Conservation (phyloP, 371 early-diverging fungal species). For the Lichtheimia ornata region DNA sequence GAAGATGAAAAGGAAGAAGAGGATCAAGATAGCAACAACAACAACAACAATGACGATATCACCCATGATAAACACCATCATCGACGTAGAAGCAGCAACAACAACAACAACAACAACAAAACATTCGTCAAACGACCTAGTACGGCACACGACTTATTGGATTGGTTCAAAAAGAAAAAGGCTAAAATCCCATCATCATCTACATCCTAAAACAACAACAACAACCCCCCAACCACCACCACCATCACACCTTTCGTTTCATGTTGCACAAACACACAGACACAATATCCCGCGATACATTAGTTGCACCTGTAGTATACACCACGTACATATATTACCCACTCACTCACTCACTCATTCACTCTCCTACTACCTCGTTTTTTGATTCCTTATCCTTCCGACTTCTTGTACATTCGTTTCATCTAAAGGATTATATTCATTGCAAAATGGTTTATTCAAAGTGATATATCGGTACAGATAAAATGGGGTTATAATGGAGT, state of each 20-base stretch:
- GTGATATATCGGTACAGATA: neutral
- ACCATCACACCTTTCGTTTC: no score
- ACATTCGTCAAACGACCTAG: conserved; percentile 6
- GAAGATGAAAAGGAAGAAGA: conserved; percentile 19
- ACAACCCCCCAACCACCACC: neutral
- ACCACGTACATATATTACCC: no score
- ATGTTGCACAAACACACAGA: no score
- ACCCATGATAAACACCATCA: neutral
- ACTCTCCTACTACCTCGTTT: neutral
- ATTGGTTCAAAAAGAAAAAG: conserved; percentile 19
- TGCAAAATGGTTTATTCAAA: no score
- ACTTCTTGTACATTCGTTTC: no score
- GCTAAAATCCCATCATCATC: neutral
- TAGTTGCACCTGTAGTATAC: no score
- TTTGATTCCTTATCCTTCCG: neutral
- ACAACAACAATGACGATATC: neutral
- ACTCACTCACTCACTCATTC: neutral
- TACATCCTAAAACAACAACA: neutral
- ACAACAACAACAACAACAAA: neutral
- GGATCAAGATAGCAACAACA: neutral
- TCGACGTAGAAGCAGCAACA: neutral
- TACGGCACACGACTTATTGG: conserved; percentile 3
- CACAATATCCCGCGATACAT: no score
- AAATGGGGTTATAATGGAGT: neutral
- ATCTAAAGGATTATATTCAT: no score